Base-by-base conservation (phyloP, 305 asterid genomes). In the Withania somnifera region DNA sequence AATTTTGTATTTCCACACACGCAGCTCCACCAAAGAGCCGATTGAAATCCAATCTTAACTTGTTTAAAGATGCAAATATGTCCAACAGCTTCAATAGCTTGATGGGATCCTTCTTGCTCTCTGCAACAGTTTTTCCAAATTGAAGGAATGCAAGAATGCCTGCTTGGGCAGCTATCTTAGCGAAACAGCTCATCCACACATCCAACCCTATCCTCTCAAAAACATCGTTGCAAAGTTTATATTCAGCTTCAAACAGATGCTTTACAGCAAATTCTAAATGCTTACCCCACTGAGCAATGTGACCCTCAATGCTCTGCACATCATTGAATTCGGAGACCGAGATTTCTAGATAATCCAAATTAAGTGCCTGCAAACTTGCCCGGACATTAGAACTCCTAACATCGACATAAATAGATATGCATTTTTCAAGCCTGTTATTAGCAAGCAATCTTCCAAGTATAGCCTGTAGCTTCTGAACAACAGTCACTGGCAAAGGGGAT, bases 231-330 rank as follows among this genome's bases (percentile, higher is more conserved):
- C 98, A 94, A 15, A 95, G 91, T 76, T 92, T 92, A 82, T 90
- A 93, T 89, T 95, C 98, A 0, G 95, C 95, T 87, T 95, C 99
- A 84, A 95, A 94, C 13, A 95, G 89, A 82, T 95, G 97, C 87
- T 95, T 95, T 85, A 93, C 94, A 0, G 97, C 98, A 79, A 95
- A 94, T 85, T 95, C 99, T 89, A 95, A 86, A 89, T 95, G 99
- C 88, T 86, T 87, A 24, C 99, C 97, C 99, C 99, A 95, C 79
- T 92, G 90, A 82, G 96, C 82, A 75, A 95, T 94, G 76, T 91
- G 91, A 66, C 86, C 90, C 86, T 95, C 98, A 51, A 95, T 92
- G 89, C 98, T 93, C 32, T 91, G 91, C 77, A 95, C 97, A 69
- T 90, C 91, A 82, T 95, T 94, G 82, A 95, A 93, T 85, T 95